A percentile compares a stretch with the other conserved stretches of the same genome.
phyloP scores from a whole-genome alignment of 1,284 basidiomycete genomes.

The Ustilago esculenta region DNA sequence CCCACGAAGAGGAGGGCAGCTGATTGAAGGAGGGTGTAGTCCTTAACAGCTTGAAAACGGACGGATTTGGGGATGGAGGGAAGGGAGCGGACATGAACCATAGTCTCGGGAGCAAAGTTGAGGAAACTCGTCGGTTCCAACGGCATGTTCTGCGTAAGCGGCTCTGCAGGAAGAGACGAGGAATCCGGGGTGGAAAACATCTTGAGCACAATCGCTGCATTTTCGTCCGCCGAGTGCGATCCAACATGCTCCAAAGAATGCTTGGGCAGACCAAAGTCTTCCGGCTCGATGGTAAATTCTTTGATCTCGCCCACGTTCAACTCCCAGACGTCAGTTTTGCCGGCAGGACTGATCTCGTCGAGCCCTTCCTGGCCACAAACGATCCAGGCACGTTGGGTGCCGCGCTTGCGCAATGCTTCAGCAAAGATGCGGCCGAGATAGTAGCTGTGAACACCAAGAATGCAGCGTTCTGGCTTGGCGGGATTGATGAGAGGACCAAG shows the following conservation, averaged over 20 bases:
- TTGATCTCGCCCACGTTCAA: conserved; percentile 46
- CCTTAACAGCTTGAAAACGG: conserved; percentile 52
- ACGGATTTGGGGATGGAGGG: conserved; percentile 52
- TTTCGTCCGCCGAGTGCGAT: conserved; percentile 48
- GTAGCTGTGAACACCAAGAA: conserved; percentile 86
- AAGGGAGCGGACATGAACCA: conserved; percentile 25
- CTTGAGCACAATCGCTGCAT: conserved; percentile 58
- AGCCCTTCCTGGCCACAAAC: conserved; percentile 92
- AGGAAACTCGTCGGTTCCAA: conserved; percentile 27
- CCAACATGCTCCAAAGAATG: conserved; percentile 60
- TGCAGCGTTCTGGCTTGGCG: conserved; percentile 79
- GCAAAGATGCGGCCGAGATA: conserved; percentile 88
- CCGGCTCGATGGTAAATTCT: conserved; percentile 53
- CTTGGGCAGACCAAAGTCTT: conserved; percentile 54
- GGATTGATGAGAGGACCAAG: conserved; percentile 96
- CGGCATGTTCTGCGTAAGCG: conserved; percentile 5
- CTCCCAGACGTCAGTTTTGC: conserved; percentile 77
- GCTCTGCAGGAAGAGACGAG: conserved; percentile 2
- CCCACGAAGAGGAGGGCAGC: conserved; percentile 63
- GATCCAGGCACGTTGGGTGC: conserved; percentile 84
- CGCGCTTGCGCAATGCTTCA: conserved; percentile 73
- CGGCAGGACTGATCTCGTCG: conserved; percentile 89
- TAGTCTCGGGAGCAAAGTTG: conserved; percentile 25
- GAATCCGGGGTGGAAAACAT: conserved; percentile 42
- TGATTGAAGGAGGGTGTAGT: conserved; percentile 63